Evolutionary conservation across 192 early-diverging fungal genomes (phyloP).

Genomic region (Podila clonocystis): DNA sequence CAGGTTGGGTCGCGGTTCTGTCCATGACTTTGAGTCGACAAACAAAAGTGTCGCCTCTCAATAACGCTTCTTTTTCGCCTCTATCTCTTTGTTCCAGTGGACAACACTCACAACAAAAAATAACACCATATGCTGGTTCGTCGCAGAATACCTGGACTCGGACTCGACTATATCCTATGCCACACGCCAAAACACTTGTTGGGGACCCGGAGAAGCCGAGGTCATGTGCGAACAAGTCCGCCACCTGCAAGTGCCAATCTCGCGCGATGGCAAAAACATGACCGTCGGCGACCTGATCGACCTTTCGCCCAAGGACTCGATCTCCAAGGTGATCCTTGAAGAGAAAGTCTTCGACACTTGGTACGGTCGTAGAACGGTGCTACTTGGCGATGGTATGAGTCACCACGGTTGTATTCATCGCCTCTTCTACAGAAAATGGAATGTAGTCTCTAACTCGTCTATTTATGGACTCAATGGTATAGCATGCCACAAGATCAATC

Average conservation of each 20-base stretch:
- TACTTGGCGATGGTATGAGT: constrained; percentile 1
- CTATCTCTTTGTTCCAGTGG: background rate
- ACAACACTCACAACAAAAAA: background rate
- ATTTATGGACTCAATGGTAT: too few relatives aligned
- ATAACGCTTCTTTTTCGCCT: background rate
- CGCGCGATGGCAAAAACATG: background rate
- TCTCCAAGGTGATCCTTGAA: constrained; percentile 9
- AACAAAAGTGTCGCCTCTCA: background rate
- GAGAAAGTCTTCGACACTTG: constrained; percentile 14
- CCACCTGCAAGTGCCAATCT: background rate
- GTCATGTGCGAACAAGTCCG: constrained; percentile 1
- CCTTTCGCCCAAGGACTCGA: background rate
- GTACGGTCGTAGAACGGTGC: background rate
- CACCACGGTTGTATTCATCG: background rate
- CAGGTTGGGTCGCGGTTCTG: background rate
- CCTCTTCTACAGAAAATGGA: background rate
- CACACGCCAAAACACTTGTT: background rate
- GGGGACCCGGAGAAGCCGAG: constrained; percentile 1
- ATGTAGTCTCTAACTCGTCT: background rate
- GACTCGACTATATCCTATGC: background rate
- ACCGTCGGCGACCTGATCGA: background rate
- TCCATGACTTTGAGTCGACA: background rate
- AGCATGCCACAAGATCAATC: constrained; percentile 8
- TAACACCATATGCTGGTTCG: background rate
- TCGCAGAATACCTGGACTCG: background rate